Evolutionary conservation across 2,329 filamentous ascomycete species (phyloP).

Genomic region (Cordyceps javanica): DNA sequence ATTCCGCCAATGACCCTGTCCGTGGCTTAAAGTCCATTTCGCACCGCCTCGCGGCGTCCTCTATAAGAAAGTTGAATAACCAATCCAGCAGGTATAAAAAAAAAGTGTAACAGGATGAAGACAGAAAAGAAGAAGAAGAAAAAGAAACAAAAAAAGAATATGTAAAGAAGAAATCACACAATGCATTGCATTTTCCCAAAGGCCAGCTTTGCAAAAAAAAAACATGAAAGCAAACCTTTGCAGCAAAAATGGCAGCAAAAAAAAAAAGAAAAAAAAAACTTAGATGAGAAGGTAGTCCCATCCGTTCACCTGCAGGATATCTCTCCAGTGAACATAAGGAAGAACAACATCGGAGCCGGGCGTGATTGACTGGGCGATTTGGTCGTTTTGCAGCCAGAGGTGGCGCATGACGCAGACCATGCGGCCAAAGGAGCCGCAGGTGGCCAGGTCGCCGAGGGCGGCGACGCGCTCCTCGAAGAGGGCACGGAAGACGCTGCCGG

Average conservation of each 20-base stretch:
- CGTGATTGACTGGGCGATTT: slow-evolving; percentile 31
- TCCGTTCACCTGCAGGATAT: slow-evolving; percentile 83
- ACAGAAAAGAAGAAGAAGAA: slow-evolving; percentile 18
- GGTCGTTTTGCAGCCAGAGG: slow-evolving; percentile 76
- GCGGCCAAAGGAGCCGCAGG: slow-evolving; percentile 79
- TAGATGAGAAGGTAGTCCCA: slow-evolving; percentile 92
- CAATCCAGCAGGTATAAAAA: slow-evolving; percentile 18
- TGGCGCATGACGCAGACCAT: slow-evolving; percentile 73
- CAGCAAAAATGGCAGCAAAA: slow-evolving; percentile 13
- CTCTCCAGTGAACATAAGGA: slow-evolving; percentile 85
- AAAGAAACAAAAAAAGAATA: slow-evolving; percentile 23
- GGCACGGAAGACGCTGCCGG: slow-evolving; percentile 66
- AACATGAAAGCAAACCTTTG: not conserved
- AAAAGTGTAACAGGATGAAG: slow-evolving; percentile 21
- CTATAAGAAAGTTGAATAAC: slow-evolving; percentile 22
- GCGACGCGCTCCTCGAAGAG: slow-evolving; percentile 72
- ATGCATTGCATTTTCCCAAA: slow-evolving; percentile 21
- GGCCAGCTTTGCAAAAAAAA: slow-evolving; percentile 13
- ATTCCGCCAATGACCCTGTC: slow-evolving; percentile 11
- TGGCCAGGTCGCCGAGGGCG: slow-evolving; percentile 68
- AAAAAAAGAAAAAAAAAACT: slow-evolving; percentile 13
- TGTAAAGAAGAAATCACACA: slow-evolving; percentile 19
- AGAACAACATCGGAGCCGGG: slow-evolving; percentile 34
- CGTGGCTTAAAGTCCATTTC: slow-evolving; percentile 14
- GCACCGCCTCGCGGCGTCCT: slow-evolving; percentile 36